Conservation (phyloP, 2,329 filamentous ascomycete species). For the Westerdykella sp. region DNA sequence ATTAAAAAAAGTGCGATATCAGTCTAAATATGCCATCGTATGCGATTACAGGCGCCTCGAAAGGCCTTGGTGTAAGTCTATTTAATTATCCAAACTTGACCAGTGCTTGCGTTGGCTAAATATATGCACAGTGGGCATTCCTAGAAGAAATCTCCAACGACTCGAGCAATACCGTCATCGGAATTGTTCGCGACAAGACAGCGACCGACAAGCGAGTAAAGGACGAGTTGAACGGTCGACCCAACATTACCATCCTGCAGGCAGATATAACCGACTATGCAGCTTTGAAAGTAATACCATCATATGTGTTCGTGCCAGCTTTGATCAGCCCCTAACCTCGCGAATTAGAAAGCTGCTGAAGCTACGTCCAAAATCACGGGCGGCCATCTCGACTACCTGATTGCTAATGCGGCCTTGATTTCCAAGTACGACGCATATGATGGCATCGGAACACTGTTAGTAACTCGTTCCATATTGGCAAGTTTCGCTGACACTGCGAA, state of each 20-base stretch:
- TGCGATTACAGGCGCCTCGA: slow-evolving; percentile 24
- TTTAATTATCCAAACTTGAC: neutral
- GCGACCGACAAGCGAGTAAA: slow-evolving; percentile 41
- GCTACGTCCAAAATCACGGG: slow-evolving; percentile 14
- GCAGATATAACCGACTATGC: slow-evolving; percentile 18
- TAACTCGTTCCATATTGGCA: slow-evolving; percentile 2
- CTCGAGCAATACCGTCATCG: slow-evolving; percentile 21
- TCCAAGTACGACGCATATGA: slow-evolving; percentile 23
- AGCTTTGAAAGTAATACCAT: slow-evolving; percentile 9
- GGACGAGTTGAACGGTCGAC: slow-evolving; percentile 31
- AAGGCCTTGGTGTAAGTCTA: slow-evolving; percentile 24
- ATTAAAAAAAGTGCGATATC: no score
- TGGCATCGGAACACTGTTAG: slow-evolving; percentile 39
- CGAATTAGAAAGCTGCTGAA: slow-evolving; percentile 11
- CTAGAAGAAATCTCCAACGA: slow-evolving; percentile 43
- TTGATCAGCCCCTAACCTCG: neutral
- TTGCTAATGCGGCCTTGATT: slow-evolving; percentile 46
- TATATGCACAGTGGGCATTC: slow-evolving; percentile 43
- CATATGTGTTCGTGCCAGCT: neutral
- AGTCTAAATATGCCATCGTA: slow-evolving; percentile 18
- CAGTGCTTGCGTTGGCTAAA: neutral
- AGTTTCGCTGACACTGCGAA: neutral
- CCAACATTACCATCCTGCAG: slow-evolving; percentile 19
- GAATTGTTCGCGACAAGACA: slow-evolving; percentile 35
- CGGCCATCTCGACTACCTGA: slow-evolving; percentile 45